Evolutionary conservation across 495 filamentous ascomycete species (phyloP).

Genomic region (Neurospora discreta): DNA sequence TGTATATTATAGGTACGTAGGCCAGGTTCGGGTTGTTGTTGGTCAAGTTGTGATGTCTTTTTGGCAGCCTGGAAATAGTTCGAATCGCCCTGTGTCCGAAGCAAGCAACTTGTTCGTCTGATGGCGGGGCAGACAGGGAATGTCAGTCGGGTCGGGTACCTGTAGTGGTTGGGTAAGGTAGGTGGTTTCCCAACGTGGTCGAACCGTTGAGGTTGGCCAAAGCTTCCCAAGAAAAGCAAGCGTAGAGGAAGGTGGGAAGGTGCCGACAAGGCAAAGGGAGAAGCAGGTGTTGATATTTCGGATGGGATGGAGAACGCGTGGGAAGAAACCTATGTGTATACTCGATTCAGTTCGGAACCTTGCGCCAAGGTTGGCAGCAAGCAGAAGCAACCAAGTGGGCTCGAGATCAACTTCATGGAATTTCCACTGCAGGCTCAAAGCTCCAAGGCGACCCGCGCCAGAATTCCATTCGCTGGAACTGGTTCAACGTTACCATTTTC

Average conservation of each 20-base stretch:
- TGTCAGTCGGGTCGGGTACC: neutral
- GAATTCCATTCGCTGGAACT: neutral
- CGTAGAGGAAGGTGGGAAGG: neutral
- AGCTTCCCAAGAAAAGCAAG: neutral
- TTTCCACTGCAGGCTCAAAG: neutral
- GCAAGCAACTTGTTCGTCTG: neutral
- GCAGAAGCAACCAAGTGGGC: neutral
- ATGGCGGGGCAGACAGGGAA: neutral
- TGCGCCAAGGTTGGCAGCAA: neutral
- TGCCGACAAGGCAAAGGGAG: neutral
- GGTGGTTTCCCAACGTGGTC: neutral
- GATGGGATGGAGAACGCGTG: neutral
- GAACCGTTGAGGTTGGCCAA: neutral
- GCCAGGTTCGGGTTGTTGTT: neutral
- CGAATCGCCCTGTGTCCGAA: neutral
- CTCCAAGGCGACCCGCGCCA: neutral
- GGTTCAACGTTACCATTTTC: conserved; percentile 1
- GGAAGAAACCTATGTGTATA: neutral
- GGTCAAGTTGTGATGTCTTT: neutral
- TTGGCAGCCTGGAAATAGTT: neutral
- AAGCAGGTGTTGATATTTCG: neutral
- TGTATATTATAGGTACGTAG: neutral
- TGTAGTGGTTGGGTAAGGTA: neutral
- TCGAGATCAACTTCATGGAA: neutral
- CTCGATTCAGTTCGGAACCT: neutral